Evolutionary conservation across 768 basidiomycete species (phyloP).

Genomic region (Rhizopogon vinicolor): DNA sequence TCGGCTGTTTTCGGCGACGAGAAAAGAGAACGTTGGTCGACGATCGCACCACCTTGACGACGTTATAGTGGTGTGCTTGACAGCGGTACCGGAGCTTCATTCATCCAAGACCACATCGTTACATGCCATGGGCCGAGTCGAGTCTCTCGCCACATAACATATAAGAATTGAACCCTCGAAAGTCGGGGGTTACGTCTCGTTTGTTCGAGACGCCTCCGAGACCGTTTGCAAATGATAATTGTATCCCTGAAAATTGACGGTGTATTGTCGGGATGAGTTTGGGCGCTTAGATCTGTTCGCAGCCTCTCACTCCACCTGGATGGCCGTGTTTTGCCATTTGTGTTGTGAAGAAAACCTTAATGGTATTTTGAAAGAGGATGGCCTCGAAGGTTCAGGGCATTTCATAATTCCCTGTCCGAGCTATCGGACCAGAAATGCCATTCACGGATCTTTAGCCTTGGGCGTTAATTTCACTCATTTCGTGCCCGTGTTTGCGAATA

Average conservation of each 20-base stretch:
- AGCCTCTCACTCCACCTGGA: slow-evolving; percentile 37
- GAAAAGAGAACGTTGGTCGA: no score
- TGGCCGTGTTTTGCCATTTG: slow-evolving; percentile 49
- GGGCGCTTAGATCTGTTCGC: slow-evolving; percentile 21
- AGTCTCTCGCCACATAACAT: no score
- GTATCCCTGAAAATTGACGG: not conserved
- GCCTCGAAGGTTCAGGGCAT: slow-evolving; percentile 17
- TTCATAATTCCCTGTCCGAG: slow-evolving; percentile 26
- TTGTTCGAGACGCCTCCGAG: not conserved
- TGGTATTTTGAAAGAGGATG: slow-evolving; percentile 12
- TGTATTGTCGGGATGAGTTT: no score
- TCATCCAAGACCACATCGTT: not conserved
- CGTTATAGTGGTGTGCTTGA: not conserved
- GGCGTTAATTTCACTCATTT: slow-evolving; percentile 9
- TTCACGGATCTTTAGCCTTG: slow-evolving; percentile 47
- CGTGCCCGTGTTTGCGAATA: slow-evolving; percentile 12
- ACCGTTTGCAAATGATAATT: not conserved
- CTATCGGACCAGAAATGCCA: slow-evolving; percentile 20
- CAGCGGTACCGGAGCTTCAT: not conserved
- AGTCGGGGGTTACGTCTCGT: not conserved
- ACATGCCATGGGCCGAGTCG: not conserved
- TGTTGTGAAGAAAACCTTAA: slow-evolving; percentile 23
- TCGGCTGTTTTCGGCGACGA: no score
- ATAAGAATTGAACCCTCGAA: slow-evolving; percentile 1
- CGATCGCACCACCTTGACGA: no score